Evolutionary conservation across 306 rosid species (phyloP), one percentile per base, ranked within the genome.

Genomic region (Malus asiatica): DNA sequence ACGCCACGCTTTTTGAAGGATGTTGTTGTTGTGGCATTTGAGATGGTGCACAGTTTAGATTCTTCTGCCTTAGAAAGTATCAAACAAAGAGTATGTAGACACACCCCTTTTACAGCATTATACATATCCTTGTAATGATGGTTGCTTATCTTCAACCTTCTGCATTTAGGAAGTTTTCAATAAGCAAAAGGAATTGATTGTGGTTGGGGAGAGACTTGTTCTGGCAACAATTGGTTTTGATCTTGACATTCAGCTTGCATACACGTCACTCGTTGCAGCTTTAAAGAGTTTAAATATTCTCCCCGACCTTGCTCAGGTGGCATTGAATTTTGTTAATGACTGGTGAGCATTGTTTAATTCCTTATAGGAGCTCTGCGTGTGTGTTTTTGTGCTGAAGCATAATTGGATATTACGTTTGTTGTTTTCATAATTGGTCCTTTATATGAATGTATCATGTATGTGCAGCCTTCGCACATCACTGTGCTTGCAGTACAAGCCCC

Each of bases 271-370:
- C 38, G 85, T 80, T 72, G 10, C 80, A 20, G 85, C 88, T 57
- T 65, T 84, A 66, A 87, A 80, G 74, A 80, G 29, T 70, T 82
- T 87, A 72, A 78, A 75, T 46, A 60, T 87, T 51, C 48, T 58
- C 35, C 59, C 74, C 55, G 75, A 75, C 60, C 87, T 87, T 75
- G 80, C 82, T 13, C 81, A 78, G 81, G 82, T 81, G 32, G 91
- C 91, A 13, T 85, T 88, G 89, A 87, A 85, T 80, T 87, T 82
- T 80, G 80, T 87, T 18, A 87, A 83, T 58, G 91, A 83, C 55
- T 83, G 87, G 89, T 87, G 82, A 67, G 77, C 61, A 45, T 51
- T 10, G 18, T 58, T 6, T 44, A 32, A 71, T 61, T 74, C 18
- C 74, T 79, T 45, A 6, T 66, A 35, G 8, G 57, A 64, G 63